Evolutionary conservation across 352 stramenopile genomes (phyloP), one percentile per base, ranked within the genome.

Genomic region (Phytophthora fragariae): DNA sequence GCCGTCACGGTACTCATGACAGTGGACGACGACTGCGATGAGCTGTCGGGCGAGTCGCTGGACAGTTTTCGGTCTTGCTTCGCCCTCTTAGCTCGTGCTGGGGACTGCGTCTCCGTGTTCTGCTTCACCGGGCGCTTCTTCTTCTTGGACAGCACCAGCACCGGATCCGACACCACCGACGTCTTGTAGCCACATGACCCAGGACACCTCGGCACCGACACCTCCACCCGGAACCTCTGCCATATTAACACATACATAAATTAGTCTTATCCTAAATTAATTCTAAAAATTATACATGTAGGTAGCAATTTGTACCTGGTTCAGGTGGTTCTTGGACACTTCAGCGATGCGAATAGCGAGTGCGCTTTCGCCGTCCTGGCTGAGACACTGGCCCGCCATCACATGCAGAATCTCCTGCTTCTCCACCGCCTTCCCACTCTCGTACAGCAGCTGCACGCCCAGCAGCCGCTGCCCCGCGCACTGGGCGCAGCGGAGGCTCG

Each of bases 241-340:
- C 49, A 49, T 6, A 17, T 5, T 5, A 4, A 5, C 11, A 64
- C 39, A 49, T 12, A 24, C 33, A 60, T 3, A 47, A 31, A 31
- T 31, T 31, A 31, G 3, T 31, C 27, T 4, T 2, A 31, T 31
- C 27, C 27, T 31, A 41, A 44, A 17, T 6, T 17, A 44, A 44
- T 44, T 17, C 10, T 44, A 6, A 44, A 44, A 17, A 44, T 21
- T 21, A 44, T 15, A 44, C 24, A 39, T 14, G 12, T 17, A 31
- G 29, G 4, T 31, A 31, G 29, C 29, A 14, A 24, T 3, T 49
- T 15, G 0, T 11, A 33, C 85, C 85, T 92, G 85, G 75, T 94
- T 94, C 61, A 92, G 77, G 53, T 94, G 85, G 70, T 94, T 94
- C 74, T 94, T 94, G 39, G 88, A 94, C 5, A 94, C 88, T 53